phyloP scores from a whole-genome alignment of 768 basidiomycete species.

The Leccinellum luteum region DNA sequence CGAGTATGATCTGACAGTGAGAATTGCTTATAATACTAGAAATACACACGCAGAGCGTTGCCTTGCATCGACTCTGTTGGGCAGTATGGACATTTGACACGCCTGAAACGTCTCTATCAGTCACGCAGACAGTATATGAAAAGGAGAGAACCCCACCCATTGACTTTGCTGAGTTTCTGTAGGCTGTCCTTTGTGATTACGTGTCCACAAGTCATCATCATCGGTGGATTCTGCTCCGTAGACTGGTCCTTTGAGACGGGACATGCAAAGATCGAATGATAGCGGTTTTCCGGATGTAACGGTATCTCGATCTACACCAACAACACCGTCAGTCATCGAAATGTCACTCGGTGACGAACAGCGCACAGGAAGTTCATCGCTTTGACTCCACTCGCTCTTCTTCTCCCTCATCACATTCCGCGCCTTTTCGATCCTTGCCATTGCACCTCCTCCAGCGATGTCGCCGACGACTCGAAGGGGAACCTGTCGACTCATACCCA shows the following conservation, averaged over 20 bases:
- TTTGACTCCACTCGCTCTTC: slow-evolving; percentile 90
- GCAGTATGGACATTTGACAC: slow-evolving; percentile 97
- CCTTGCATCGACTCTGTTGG: slow-evolving; percentile 69
- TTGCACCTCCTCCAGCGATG: slow-evolving; percentile 87
- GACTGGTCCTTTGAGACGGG: slow-evolving; percentile 98
- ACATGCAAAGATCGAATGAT: slow-evolving; percentile 97
- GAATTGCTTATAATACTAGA: slow-evolving; percentile 40
- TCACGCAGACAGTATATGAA: background rate
- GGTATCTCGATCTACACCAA: slow-evolving; percentile 85
- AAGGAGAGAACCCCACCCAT: slow-evolving; percentile 57
- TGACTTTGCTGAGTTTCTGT: slow-evolving; percentile 83
- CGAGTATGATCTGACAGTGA: background rate
- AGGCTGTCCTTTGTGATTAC: slow-evolving; percentile 92
- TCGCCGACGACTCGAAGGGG: slow-evolving; percentile 89
- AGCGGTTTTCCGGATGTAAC: slow-evolving; percentile 78
- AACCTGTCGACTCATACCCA: slow-evolving; percentile 87
- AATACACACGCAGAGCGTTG: slow-evolving; percentile 62
- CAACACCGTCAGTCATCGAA: background rate
- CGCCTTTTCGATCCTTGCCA: slow-evolving; percentile 92
- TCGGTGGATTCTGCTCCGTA: slow-evolving; percentile 89
- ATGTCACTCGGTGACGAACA: background rate
- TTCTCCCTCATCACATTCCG: slow-evolving; percentile 90
- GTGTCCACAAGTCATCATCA: slow-evolving; percentile 97
- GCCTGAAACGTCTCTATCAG: slow-evolving; percentile 41
- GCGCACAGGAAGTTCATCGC: slow-evolving; percentile 81